Base-by-base conservation (phyloP, 1,284 basidiomycete genomes). In the Paramarasmius palmivorus region DNA sequence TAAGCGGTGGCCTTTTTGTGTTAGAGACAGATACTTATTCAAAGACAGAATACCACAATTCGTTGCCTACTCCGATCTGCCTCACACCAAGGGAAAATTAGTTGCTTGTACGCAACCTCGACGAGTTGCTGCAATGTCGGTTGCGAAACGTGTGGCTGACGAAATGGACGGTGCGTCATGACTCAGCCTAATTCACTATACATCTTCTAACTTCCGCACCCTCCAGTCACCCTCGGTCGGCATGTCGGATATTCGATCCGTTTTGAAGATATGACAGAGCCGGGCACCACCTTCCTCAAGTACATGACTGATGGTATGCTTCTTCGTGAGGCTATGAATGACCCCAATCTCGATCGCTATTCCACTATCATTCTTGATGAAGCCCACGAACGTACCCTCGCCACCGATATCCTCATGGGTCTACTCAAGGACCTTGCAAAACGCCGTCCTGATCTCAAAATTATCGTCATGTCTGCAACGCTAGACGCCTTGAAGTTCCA, bases 251-350 rank as follows among this genome's bases (percentile, higher is more conserved):
- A 99, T 73, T 94, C 93, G 3, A 98, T 98, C 65, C 93, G 97
- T 68, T 99, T 99, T 73, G 96, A 99, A 71, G 96, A 99, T 68
- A 93, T 95, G 88, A 98, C 95, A 9, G 90, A 94, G 60, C 82
- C 84, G 0, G 92, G 91, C 0, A 92, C 86, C 7, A 98, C 95
- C 0, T 95, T 97, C 71, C 77, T 98, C 62, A 95, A 96, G 70
- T 98, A 99, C 76, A 98, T 99, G 95, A 99, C 96, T 10, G 96
- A 99, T 63, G 96, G 96, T 83, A 97, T 98, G 95, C 82, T 95
- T 55, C 81, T 97, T 25, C 88, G 95, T 37, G 95, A 98, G 76
- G 95, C 95, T 6, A 98, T 98, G 93, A 93, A 96, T 71, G 97
- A 99, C 70, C 90, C 92, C 29, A 82, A 86, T 46, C 83, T 98